phyloP scores from a whole-genome alignment of 331 rosid genomes.

The Stylosanthes scabra region DNA sequence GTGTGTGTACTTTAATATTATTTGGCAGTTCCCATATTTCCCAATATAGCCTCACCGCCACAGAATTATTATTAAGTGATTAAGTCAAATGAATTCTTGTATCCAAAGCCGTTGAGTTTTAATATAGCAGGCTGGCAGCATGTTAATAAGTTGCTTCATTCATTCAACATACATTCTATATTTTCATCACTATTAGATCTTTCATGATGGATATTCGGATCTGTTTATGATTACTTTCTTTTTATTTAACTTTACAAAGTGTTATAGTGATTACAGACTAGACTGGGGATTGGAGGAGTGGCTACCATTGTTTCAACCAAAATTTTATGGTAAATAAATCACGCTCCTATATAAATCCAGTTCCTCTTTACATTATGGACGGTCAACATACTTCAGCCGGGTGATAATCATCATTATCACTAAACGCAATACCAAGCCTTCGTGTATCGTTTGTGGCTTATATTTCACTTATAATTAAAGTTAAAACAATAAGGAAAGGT shows the following conservation, averaged over 20 bases:
- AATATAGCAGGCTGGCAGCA: conserved; percentile 35
- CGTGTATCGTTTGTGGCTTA: conserved; percentile 30
- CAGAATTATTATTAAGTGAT: neutral
- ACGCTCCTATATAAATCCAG: neutral
- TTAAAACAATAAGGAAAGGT: conserved; percentile 12
- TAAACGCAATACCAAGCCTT: conserved; percentile 16
- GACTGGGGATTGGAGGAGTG: conserved; percentile 3
- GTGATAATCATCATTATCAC: conserved; percentile 29
- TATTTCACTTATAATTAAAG: conserved; percentile 32
- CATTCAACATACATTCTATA: too few relatives aligned
- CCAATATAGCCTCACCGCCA: neutral
- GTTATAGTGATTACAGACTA: neutral
- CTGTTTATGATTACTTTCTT: too few relatives aligned
- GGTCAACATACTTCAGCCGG: neutral
- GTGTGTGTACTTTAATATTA: too few relatives aligned
- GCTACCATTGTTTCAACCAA: neutral
- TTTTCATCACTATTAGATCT: too few relatives aligned
- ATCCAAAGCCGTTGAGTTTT: conserved; percentile 33
- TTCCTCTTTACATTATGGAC: conserved; percentile 20
- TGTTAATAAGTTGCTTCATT: conserved; percentile 33
- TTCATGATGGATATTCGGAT: conserved; percentile 8
- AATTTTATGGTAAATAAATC: neutral
- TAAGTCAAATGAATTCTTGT: neutral
- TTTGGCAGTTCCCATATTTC: too few relatives aligned
- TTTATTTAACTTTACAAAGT: conserved; percentile 20